phyloP scores from a whole-genome alignment of 495 filamentous ascomycete genomes.

The Darksidea phi region DNA sequence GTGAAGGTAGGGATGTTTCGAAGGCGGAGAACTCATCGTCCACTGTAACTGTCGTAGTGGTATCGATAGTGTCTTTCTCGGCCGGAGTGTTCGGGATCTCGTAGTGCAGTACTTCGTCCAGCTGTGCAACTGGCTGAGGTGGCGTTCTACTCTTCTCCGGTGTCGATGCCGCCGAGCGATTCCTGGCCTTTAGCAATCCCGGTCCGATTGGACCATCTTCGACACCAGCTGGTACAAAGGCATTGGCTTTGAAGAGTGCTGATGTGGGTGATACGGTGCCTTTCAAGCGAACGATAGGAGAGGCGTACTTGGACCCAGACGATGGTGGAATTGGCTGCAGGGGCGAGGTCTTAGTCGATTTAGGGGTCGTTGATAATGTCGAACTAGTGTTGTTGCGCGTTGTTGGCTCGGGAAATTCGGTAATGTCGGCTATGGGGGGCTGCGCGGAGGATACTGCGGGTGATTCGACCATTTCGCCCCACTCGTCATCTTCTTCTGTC shows the following conservation, averaged over 20 bases:
- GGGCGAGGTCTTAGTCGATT: conserved; percentile 14
- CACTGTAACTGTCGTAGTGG: no score
- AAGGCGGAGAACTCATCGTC: conserved; percentile 9
- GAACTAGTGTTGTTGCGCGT: conserved; percentile 6
- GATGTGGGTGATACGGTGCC: conserved; percentile 25
- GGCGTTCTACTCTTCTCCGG: not conserved
- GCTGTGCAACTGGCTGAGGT: not conserved
- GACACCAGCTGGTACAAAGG: conserved; percentile 8
- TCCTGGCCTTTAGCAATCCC: conserved; percentile 6
- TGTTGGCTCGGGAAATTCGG: no score
- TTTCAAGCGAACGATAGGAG: conserved; percentile 23
- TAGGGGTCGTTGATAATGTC: conserved; percentile 9
- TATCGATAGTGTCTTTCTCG: not conserved
- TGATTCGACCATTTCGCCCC: conserved; percentile 46
- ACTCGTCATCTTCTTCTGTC: conserved; percentile 42
- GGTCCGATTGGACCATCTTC: conserved; percentile 22
- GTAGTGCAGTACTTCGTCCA: not conserved
- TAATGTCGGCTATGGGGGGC: not conserved
- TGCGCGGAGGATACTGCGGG: conserved; percentile 23
- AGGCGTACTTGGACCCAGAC: not conserved
- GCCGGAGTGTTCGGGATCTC: not conserved
- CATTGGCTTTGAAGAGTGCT: conserved; percentile 15
- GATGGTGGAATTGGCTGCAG: not conserved
- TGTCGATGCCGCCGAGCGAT: not conserved
- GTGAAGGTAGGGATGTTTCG: not conserved